A percentile compares a stretch with the other conserved stretches of the same genome.
phyloP scores from a whole-genome alignment of 2,329 filamentous ascomycete species.

The Stachybotrys chlorohalonatus region DNA sequence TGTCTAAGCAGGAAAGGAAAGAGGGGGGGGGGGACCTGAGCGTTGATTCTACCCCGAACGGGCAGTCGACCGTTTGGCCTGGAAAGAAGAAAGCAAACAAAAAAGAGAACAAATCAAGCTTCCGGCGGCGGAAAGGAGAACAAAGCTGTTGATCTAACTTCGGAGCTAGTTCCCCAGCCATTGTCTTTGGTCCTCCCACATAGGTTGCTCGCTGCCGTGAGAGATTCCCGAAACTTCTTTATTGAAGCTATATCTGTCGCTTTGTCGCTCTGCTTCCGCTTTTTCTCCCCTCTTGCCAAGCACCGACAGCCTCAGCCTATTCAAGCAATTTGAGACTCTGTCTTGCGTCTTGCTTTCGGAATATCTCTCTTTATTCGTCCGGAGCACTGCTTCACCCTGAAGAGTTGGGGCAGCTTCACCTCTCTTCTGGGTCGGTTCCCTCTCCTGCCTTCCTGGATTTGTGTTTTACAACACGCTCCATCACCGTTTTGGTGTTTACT shows the following conservation, averaged over 20 bases:
- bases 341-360: neutral
- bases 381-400: too few relatives aligned
- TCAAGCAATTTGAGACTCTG: neutral
- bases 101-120: neutral
- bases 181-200: neutral
- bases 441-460: too few relatives aligned
- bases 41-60: too few relatives aligned
- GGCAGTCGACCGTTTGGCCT: neutral
- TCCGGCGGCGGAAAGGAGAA: neutral
- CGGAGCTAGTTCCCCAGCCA: too few relatives aligned
- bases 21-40: too few relatives aligned
- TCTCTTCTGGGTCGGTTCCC: too few relatives aligned
- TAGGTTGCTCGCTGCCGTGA: neutral
- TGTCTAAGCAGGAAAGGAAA: neutral
- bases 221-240: neutral
- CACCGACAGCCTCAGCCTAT: neutral
- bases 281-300: neutral
- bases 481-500: neutral
- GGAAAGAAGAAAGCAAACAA: neutral
- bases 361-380: too few relatives aligned
- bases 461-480: too few relatives aligned
- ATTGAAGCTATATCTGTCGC: neutral
- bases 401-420: too few relatives aligned
- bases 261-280: neutral
- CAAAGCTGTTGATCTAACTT: too few relatives aligned